Conservation (phyloP, 495 filamentous ascomycete species). For the Aspergillus bridgeri region DNA sequence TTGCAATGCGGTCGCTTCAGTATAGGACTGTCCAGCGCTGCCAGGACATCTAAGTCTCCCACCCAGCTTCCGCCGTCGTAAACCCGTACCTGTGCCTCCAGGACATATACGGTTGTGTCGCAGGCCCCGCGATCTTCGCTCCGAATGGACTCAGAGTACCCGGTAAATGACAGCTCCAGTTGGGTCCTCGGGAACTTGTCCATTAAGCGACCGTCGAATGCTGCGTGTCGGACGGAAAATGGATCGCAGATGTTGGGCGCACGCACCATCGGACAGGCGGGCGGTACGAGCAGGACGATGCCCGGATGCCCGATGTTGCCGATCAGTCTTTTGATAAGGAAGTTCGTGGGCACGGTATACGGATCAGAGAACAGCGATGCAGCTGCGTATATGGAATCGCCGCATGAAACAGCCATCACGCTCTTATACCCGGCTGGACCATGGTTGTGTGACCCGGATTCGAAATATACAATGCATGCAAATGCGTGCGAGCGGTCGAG, state of each 20-base stretch:
- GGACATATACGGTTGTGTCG: neutral
- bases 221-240: neutral
- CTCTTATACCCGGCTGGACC: neutral
- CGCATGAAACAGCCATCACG: neutral
- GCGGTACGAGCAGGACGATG: neutral
- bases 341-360: neutral
- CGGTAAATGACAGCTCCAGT: neutral
- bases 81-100: neutral
- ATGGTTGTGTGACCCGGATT: conserved; percentile 1
- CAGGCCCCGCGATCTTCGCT: neutral
- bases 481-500: neutral
- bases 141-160: neutral
- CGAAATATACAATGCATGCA: conserved; percentile 3
- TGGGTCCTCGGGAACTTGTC: conserved; percentile 1
- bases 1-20: neutral
- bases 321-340: neutral
- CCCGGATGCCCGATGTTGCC: conserved; percentile 6
- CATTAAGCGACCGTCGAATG: neutral
- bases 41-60: neutral
- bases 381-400: neutral
- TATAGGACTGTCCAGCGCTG: neutral
- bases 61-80: conserved; percentile 2
- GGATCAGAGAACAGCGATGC: conserved; percentile 6
- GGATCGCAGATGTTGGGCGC: neutral
- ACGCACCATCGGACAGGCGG: neutral